Conservation (phyloP, 2,329 filamentous ascomycete species). For the Ustulina deusta region DNA sequence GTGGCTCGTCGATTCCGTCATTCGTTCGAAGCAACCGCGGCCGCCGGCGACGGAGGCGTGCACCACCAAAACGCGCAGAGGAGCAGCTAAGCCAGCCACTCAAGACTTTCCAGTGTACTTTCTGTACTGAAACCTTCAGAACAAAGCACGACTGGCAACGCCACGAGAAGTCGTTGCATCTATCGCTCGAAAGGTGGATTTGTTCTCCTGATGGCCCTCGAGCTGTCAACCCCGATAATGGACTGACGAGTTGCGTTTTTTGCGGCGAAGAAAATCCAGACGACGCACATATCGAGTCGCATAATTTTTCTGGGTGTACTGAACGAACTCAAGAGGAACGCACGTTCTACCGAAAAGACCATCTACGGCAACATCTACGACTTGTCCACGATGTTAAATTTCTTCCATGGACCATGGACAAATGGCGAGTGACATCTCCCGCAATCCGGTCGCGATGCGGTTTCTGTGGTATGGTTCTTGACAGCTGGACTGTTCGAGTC, state of each 20-base stretch:
- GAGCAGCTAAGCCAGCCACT: slow-evolving; percentile 58
- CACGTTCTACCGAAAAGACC: slow-evolving; percentile 75
- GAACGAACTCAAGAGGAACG: slow-evolving; percentile 72
- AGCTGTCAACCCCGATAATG: slow-evolving; percentile 69
- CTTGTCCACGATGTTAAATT: slow-evolving; percentile 73
- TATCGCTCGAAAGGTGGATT: slow-evolving; percentile 74
- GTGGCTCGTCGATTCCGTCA: slow-evolving; percentile 64
- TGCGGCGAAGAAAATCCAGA: slow-evolving; percentile 68
- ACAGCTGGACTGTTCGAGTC: slow-evolving; percentile 70
- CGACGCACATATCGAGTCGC: slow-evolving; percentile 66
- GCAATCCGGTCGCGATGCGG: slow-evolving; percentile 73
- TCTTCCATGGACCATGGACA: slow-evolving; percentile 72
- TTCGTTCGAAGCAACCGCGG: slow-evolving; percentile 57
- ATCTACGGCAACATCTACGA: slow-evolving; percentile 73
- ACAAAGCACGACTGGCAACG: slow-evolving; percentile 78
- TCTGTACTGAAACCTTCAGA: slow-evolving; percentile 75
- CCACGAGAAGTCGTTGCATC: slow-evolving; percentile 75
- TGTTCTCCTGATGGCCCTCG: slow-evolving; percentile 69
- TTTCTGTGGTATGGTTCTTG: slow-evolving; percentile 73
- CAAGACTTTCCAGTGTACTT: slow-evolving; percentile 74
- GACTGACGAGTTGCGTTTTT: slow-evolving; percentile 68
- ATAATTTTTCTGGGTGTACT: slow-evolving; percentile 73
- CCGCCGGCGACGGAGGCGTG: slow-evolving; percentile 63
- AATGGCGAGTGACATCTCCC: slow-evolving; percentile 70
- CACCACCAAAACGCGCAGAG: slow-evolving; percentile 54